Evolutionary conservation across 768 basidiomycete species (phyloP).

Genomic region (Termitomyces sp.): DNA sequence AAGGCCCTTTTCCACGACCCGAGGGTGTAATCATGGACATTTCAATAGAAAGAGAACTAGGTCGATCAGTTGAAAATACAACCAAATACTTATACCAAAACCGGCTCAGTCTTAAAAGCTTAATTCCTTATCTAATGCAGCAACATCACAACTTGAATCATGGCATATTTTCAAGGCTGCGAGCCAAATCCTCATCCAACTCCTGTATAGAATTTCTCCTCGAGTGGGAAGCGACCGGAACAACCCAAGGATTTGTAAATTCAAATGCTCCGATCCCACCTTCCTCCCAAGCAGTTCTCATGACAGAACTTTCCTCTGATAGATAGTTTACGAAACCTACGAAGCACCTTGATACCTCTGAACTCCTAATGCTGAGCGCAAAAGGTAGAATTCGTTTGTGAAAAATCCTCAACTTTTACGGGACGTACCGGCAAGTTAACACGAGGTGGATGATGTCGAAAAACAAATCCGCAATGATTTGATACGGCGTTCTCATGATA

Average conservation of each 20-base stretch:
- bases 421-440: background rate
- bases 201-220: background rate
- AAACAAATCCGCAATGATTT: background rate
- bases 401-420: background rate
- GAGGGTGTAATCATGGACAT: slow-evolving; percentile 25
- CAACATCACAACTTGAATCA: background rate
- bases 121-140: background rate
- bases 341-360: background rate
- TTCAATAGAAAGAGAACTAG: background rate
- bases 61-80: background rate
- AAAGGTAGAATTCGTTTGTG: background rate
- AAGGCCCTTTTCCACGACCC: slow-evolving; percentile 29
- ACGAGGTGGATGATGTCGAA: background rate
- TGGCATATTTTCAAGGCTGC: background rate
- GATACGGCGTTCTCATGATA: background rate
- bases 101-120: background rate
- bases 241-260: background rate
- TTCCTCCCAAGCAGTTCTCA: background rate
- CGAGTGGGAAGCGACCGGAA: background rate
- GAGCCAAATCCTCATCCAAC: background rate
- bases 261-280: background rate
- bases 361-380: background rate
- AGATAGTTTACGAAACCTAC: background rate
- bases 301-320: background rate
- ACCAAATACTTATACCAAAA: background rate